phyloP scores from a whole-genome alignment of 129 eudicot genomes.

The Arctium lappa region DNA sequence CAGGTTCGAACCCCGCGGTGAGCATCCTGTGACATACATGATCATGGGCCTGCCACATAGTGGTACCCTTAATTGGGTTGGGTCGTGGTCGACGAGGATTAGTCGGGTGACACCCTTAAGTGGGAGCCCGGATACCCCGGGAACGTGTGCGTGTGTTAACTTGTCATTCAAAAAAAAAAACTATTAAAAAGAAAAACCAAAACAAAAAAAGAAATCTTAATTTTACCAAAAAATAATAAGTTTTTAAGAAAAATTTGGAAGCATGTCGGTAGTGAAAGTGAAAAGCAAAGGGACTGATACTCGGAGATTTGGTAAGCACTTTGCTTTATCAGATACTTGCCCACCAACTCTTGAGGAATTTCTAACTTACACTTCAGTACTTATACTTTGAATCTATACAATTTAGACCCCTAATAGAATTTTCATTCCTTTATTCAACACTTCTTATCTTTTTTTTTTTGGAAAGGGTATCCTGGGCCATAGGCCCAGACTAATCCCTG shows the following conservation, averaged over 20 bases:
- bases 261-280: neutral
- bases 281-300: constrained; percentile 3
- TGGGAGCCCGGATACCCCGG: no score
- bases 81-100: no score
- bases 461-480: no score
- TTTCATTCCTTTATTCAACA: neutral
- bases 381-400: neutral
- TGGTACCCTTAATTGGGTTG: no score
- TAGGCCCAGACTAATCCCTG: no score
- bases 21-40: no score
- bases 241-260: neutral
- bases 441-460: neutral
- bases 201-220: neutral
- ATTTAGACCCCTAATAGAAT: neutral
- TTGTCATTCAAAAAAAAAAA: neutral
- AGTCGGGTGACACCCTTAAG: no score
- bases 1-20: no score
- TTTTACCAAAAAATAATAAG: neutral
- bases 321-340: neutral
- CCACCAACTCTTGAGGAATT: neutral
- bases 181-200: neutral
- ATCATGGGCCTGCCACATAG: no score
- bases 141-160: no score
- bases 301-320: neutral
- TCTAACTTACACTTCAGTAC: neutral